phyloP scores from a whole-genome alignment of 805 yeast species.

The Saturnispora halmiae region DNA sequence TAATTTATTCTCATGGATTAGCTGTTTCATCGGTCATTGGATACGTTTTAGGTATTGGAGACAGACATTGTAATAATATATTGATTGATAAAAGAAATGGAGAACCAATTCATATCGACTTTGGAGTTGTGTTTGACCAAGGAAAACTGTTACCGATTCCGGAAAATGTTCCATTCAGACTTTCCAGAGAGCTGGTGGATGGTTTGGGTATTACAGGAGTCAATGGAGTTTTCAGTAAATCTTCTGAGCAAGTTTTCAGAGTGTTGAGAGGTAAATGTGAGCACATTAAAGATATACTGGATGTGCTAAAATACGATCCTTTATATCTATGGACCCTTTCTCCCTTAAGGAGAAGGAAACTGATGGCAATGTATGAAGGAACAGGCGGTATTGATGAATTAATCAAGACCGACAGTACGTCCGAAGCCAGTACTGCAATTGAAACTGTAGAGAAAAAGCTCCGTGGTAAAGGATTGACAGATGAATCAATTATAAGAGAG shows the following conservation, averaged over 20 bases:
- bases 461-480: conserved; percentile 55
- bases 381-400: conserved; percentile 17
- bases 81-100: conserved; percentile 74
- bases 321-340: conserved; percentile 86
- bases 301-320: conserved; percentile 87
- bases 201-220: conserved; percentile 88
- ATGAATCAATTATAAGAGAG: conserved; percentile 78
- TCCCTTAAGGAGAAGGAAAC: conserved; percentile 50
- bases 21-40: conserved; percentile 87
- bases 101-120: conserved; percentile 90
- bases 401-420: conserved; percentile 28
- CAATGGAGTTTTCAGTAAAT: conserved; percentile 63
- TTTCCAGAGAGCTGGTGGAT: conserved; percentile 85
- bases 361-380: conserved; percentile 34
- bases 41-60: conserved; percentile 84
- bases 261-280: conserved; percentile 58
- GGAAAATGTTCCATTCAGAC: conserved; percentile 86
- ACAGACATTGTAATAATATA: conserved; percentile 87
- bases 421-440: conserved; percentile 77
- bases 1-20: conserved; percentile 62
- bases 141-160: conserved; percentile 80
- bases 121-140: conserved; percentile 95
- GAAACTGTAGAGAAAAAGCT: conserved; percentile 64
- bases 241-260: conserved; percentile 64
- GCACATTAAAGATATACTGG: conserved; percentile 70